Base-by-base conservation (phyloP, 2,329 filamentous ascomycete genomes). In the Boeremia lycopersici region DNA sequence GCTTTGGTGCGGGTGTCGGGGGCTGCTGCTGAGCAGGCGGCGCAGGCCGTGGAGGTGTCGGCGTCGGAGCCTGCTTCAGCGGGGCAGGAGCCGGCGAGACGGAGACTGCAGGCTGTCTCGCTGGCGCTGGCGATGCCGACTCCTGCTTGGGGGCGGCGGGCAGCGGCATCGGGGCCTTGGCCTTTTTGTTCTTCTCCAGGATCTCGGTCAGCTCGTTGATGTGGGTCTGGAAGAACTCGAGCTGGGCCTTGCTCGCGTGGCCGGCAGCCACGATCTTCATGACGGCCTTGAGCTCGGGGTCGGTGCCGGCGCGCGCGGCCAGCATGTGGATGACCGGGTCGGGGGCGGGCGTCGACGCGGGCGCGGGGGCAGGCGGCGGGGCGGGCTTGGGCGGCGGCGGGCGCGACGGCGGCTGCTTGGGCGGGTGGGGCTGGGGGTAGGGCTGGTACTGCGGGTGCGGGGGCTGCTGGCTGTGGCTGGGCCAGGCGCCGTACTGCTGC, bases 181-280 rank as follows among this genome's bases (percentile, higher is more conserved):
- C 61, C 15, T 68, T 69, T 57, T 78, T 78, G 56, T 79, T 74
- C 46, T 71, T 73, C 38, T 75, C 71, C 15, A 82, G 68, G 41
- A 79, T 75, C n/a, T 68, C 69, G 2, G 88, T 92, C 52, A 95
- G 83, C 69, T 91, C 86, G 65, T 92, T 89, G 58, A 95, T 95
- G 36, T 95, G 90, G 43, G 82, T 82, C 70, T 95, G 90, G 63
- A 95, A 95, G 58, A 87, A 84, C 41, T 86, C 85, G 11, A 95
- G 77, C 70, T 95, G 89, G 12, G 86, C 83, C 33, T 85, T 83
- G 11, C 84, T 86, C 0, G 90, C 90, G 62, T 88, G 83, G 1
- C 90, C 90, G 26, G 87, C 86, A 0, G 90, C 90, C 0, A 95
- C 90, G 48, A 90, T 85, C 71, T 91, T 91, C 90, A 95, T 95